phyloP scores from a whole-genome alignment of 352 stramenopile genomes.

The Globisporangium canariense region DNA sequence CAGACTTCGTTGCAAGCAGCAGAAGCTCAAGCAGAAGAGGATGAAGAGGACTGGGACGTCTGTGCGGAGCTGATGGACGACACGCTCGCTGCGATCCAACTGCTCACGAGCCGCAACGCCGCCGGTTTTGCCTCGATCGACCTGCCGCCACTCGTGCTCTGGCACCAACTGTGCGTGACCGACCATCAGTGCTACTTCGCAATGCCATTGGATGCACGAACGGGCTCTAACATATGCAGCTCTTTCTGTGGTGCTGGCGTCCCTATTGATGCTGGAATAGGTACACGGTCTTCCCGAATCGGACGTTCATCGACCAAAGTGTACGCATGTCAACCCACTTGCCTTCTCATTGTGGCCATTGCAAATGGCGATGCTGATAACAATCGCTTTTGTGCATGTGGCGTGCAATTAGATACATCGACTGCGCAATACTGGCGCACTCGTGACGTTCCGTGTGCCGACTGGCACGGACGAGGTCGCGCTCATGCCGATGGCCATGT shows the following conservation, averaged over 20 bases:
- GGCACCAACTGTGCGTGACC: slow-evolving; percentile 51
- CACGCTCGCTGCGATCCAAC: slow-evolving; percentile 44
- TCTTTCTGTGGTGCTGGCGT: background rate
- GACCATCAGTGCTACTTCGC: background rate
- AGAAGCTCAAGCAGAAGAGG: background rate
- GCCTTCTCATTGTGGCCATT: background rate
- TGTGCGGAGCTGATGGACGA: slow-evolving; percentile 43
- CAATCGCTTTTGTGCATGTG: background rate
- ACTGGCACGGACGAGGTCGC: slow-evolving; percentile 37
- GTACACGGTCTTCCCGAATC: slow-evolving; percentile 54
- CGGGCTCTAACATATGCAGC: background rate
- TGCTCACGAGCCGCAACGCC: slow-evolving; percentile 41
- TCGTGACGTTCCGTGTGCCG: slow-evolving; percentile 51
- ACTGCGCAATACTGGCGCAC: slow-evolving; percentile 29
- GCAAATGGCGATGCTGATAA: background rate
- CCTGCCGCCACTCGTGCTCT: slow-evolving; percentile 41
- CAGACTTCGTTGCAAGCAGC: background rate
- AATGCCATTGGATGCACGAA: background rate
- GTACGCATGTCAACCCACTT: slow-evolving; percentile 19
- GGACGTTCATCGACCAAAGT: slow-evolving; percentile 62
- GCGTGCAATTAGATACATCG: slow-evolving; percentile 34
- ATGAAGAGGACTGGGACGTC: slow-evolving; percentile 26
- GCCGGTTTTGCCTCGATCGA: slow-evolving; percentile 30
- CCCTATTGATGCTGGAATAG: slow-evolving; percentile 20
- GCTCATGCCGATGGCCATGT: slow-evolving; percentile 32